Percentiles rank a stretch among this genome's conserved stretches.
These are phyloP conservation scores for Elsinoe perseae DNA, from an alignment of 2,329 filamentous ascomycete genomes.

Conservation along the genomic window DNA sequence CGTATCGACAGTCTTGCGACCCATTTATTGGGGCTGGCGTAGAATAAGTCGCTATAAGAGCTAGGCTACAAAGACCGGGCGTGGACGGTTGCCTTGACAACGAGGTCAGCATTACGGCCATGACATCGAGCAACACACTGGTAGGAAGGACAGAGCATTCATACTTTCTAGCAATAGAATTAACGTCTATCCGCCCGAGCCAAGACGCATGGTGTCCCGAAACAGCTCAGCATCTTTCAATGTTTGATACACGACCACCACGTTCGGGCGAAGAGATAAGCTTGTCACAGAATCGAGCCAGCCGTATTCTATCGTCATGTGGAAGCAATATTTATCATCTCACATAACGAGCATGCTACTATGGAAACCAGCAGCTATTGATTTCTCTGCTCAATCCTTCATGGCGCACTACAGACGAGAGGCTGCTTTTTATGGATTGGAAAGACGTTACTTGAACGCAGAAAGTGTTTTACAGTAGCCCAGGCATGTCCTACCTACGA, in stretches of 20 bases:
- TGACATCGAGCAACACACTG: neutral
- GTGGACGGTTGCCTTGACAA: neutral
- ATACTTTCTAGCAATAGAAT: too few species aligned
- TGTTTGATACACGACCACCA: neutral
- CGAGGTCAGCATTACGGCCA: neutral
- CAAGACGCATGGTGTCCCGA: neutral
- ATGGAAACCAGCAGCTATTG: neutral
- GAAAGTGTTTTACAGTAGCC: neutral
- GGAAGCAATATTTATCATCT: neutral
- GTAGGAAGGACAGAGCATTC: neutral
- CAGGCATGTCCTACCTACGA: neutral
- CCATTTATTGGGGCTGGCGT: neutral
- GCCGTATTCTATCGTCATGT: neutral
- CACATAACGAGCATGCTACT: neutral
- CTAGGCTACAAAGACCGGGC: neutral
- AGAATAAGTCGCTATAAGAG: neutral
- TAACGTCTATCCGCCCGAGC: neutral
- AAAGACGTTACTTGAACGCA: neutral
- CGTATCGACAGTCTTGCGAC: neutral
- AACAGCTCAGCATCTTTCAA: slow-evolving; percentile 1
- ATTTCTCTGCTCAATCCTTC: slow-evolving; percentile 1
- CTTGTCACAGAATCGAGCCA: neutral
- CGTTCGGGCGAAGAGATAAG: neutral
- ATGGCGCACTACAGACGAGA: neutral
- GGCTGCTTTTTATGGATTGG: neutral